Evolutionary conservation across 139 green algal genomes (phyloP).

Genomic region (Axilococcus clingmanii): DNA sequence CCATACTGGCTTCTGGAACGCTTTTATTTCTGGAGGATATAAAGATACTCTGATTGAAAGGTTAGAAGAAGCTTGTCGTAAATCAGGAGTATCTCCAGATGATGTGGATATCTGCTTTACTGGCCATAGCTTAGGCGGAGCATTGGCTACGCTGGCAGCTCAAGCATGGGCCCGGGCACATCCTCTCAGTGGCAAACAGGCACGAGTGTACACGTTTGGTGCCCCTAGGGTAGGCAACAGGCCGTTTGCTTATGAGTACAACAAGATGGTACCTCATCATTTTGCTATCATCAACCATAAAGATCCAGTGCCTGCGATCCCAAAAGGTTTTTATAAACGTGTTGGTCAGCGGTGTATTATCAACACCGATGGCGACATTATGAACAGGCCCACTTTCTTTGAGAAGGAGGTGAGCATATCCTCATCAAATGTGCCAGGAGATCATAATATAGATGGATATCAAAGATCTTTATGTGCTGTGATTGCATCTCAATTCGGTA

Average conservation of each 20-base stretch:
- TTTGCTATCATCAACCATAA: constrained; percentile 45
- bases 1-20: constrained; percentile 12
- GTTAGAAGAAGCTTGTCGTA: background rate
- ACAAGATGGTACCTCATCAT: constrained; percentile 29
- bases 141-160: constrained; percentile 29
- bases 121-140: constrained; percentile 37
- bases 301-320: constrained; percentile 13
- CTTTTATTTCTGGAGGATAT: constrained; percentile 1
- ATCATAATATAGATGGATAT: constrained; percentile 12
- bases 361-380: constrained; percentile 31
- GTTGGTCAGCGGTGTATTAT: constrained; percentile 36
- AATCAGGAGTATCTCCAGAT: background rate
- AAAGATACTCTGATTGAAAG: constrained; percentile 1
- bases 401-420: constrained; percentile 12
- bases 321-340: constrained; percentile 40
- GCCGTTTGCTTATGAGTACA: constrained; percentile 42
- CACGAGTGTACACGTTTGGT: constrained; percentile 39
- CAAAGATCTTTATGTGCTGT: background rate
- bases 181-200: background rate
- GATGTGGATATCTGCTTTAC: constrained; percentile 2
- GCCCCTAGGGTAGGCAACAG: constrained; percentile 47
- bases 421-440: background rate
- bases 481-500: constrained; percentile 11
- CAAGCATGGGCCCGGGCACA: constrained; percentile 1
- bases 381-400: constrained; percentile 28